Conservation (phyloP, 768 basidiomycete species). For the Scleroderma bovista region DNA sequence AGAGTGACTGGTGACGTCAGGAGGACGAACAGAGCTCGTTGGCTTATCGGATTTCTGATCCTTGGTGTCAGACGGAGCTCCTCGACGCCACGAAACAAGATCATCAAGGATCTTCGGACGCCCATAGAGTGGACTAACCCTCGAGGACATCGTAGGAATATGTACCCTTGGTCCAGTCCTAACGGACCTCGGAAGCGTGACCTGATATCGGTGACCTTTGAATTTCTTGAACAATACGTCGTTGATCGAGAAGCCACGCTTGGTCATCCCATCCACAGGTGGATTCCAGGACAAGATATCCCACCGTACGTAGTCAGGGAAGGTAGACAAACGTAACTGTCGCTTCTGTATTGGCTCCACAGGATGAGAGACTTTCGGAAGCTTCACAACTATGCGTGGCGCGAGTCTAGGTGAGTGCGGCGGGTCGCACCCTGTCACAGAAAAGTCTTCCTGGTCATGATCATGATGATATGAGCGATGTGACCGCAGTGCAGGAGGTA, state of each 20-base stretch:
- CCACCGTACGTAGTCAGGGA: constrained; percentile 39
- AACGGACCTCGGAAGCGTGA: constrained; percentile 30
- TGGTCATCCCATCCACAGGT: constrained; percentile 59
- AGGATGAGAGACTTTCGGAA: constrained; percentile 41
- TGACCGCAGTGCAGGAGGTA: constrained; percentile 49
- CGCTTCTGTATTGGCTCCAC: constrained; percentile 43
- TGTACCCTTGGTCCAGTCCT: constrained; percentile 33
- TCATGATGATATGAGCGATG: constrained; percentile 28
- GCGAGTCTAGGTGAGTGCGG: constrained; percentile 42
- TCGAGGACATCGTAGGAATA: constrained; percentile 28
- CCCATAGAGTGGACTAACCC: constrained; percentile 7
- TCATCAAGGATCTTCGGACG: constrained; percentile 33
- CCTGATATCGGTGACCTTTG: constrained; percentile 27
- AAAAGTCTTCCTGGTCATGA: constrained; percentile 40
- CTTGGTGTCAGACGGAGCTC: constrained; percentile 15
- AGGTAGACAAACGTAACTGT: constrained; percentile 42
- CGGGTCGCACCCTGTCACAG: constrained; percentile 43
- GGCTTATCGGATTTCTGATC: constrained; percentile 3
- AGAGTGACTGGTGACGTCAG: constrained; percentile 60
- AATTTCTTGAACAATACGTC: constrained; percentile 57
- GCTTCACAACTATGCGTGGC: constrained; percentile 36
- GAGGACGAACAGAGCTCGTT: constrained; percentile 16
- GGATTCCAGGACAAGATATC: constrained; percentile 72
- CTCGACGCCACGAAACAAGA: constrained; percentile 36
- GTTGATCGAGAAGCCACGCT: constrained; percentile 56